Base-by-base conservation (phyloP, 164 flowering plant genomes). In the Berberis vulgaris region DNA sequence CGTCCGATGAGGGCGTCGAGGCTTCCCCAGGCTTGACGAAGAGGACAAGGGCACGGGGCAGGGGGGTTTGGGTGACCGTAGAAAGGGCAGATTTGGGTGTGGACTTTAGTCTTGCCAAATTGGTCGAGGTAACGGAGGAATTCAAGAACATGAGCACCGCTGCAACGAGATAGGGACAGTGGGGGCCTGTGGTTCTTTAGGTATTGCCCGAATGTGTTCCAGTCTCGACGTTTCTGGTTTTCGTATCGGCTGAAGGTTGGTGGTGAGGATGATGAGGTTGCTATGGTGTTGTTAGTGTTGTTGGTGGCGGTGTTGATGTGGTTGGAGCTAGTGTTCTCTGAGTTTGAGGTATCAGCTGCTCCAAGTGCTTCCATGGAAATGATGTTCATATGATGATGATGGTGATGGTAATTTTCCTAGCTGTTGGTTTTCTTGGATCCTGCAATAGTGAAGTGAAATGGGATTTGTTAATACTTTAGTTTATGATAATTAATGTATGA, bases 1-100 rank as follows among this genome's bases (percentile, higher is more conserved):
- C 60, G 43, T 41, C 60, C 60, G 41, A 57, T 57, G 45, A 57
- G 60, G 2, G 60, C 60, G 45, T 57, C 60, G 13, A 57, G 60
- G 60, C 60, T 57, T 42, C 60, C 60, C 60, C 60, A 57, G 4
- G 60, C 60, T 57, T 57, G 60, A 41, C 60, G 11, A 12, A 57
- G 60, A 3, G 60, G 60, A 43, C 60, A 57, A 7, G 60, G 41
- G 45, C 60, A 57, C 40, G 60, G 60, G 40, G 60, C 60, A 40
- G 60, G 60, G 40, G 45, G 60, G 45, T 57, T 43, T 7, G 60
- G 44, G 43, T 41, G 41, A 4, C 60, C 60, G 11, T 39, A 57
- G 60, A 57, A 57, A 13, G 42, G 43, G 42, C 60, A 57, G 10
- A 41, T 10, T 8, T 57, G 42, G 12, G 11, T 39, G 60, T 57